A percentile compares a stretch with the other conserved stretches of the same genome.
These are phyloP conservation scores for Pseudophaeomoniella oleicola DNA, from an alignment of 2,329 filamentous ascomycete genomes.

Conservation along the genomic window DNA sequence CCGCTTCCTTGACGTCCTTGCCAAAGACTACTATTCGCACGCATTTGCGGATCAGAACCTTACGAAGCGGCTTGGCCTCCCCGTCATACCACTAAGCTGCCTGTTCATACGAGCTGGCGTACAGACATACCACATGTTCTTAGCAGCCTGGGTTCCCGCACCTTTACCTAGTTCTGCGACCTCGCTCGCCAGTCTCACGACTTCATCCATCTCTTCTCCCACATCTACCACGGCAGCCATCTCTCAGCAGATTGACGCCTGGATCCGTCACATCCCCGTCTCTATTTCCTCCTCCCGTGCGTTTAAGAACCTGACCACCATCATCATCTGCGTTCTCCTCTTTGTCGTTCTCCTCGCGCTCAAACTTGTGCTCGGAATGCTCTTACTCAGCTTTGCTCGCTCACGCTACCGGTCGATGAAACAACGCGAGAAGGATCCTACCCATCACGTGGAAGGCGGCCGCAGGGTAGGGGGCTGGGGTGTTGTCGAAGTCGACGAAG, in stretches of 20 bases:
- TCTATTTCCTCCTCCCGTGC: constrained; percentile 26
- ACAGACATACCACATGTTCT: constrained; percentile 97
- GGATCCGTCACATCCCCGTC: constrained; percentile 25
- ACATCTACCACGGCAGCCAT: constrained; percentile 43
- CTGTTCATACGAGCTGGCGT: constrained; percentile 87
- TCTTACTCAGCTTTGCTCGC: constrained; percentile 63
- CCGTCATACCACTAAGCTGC: constrained; percentile 82
- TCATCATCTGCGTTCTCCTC: constrained; percentile 68
- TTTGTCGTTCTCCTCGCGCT: constrained; percentile 74
- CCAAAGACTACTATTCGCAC: constrained; percentile 96
- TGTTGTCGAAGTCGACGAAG: constrained; percentile 75
- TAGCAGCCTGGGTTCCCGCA: constrained; percentile 65
- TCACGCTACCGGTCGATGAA: constrained; percentile 74
- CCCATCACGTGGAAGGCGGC: constrained; percentile 56
- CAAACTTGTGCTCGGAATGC: constrained; percentile 81
- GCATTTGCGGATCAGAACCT: constrained; percentile 85
- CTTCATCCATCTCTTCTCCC: constrained; percentile 45
- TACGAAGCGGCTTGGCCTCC: constrained; percentile 76
- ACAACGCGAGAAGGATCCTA: constrained; percentile 45
- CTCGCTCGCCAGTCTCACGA: constrained; percentile 30
- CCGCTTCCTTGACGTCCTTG: constrained; percentile 80
- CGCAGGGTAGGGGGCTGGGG: constrained; percentile 70
- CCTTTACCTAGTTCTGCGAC: constrained; percentile 15
- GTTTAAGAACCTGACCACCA: constrained; percentile 50
- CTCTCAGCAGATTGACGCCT: constrained; percentile 20